phyloP scores from a whole-genome alignment of 306 rosid genomes.

The Sicyos edulis region DNA sequence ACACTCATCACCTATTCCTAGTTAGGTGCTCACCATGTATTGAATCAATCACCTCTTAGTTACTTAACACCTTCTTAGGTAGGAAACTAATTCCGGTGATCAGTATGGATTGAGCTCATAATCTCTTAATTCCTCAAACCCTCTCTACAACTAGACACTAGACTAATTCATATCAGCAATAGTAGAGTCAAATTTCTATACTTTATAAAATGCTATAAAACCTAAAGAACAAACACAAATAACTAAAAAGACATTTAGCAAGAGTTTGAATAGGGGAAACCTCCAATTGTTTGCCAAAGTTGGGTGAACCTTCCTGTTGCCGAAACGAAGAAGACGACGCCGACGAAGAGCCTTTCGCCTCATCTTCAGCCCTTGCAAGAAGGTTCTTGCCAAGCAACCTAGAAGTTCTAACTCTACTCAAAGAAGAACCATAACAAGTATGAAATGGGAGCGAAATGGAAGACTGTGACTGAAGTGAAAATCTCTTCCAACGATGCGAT shows the following conservation, averaged over 20 bases:
- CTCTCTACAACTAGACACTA: too few species aligned
- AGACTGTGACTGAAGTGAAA: conserved; percentile 19
- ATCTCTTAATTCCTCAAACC: too few species aligned
- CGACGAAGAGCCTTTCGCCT: conserved; percentile 37
- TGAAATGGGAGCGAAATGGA: conserved; percentile 28
- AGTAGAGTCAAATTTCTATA: not conserved
- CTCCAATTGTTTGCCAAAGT: conserved; percentile 41
- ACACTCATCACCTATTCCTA: too few species aligned
- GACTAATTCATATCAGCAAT: too few species aligned
- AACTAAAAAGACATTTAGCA: conserved; percentile 3
- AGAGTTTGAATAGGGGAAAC: conserved; percentile 31
- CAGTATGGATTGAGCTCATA: too few species aligned
- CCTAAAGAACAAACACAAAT: not conserved
- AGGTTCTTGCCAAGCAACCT: conserved; percentile 42
- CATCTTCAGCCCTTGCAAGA: conserved; percentile 67
- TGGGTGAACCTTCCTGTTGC: conserved; percentile 39
- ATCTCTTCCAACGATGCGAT: conserved; percentile 31
- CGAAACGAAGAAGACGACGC: conserved; percentile 37
- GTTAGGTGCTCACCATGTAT: too few species aligned
- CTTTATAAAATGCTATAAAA: not conserved
- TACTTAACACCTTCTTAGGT: too few species aligned
- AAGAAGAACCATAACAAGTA: conserved; percentile 36
- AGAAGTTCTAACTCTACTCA: conserved; percentile 29
- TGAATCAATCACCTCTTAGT: too few species aligned
- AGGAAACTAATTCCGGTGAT: too few species aligned